Conservation (phyloP, 306 rosid genomes). For the Amphicarpaea edgeworthii region DNA sequence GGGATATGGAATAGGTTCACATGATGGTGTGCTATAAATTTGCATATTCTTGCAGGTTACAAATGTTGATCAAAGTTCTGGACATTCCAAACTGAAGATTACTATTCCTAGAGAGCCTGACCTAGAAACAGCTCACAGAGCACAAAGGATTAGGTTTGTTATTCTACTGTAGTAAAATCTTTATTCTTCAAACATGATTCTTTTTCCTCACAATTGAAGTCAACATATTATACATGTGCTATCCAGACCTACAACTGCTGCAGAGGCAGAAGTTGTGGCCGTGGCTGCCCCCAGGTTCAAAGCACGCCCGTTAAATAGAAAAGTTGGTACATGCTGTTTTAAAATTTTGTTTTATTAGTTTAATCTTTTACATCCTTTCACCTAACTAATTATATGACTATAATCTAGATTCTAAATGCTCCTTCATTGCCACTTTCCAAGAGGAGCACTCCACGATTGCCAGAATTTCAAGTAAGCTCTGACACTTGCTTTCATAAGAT, state of each 20-base stretch:
- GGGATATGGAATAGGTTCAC: conserved; percentile 32
- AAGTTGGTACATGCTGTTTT: conserved; percentile 65
- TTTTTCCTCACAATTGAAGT: conserved; percentile 30
- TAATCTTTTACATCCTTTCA: conserved; percentile 35
- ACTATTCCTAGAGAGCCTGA: conserved; percentile 93
- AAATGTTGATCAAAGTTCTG: conserved; percentile 58
- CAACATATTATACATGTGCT: conserved; percentile 27
- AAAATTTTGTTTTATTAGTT: conserved; percentile 32
- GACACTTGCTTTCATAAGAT: conserved; percentile 13
- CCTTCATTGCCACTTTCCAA: conserved; percentile 78
- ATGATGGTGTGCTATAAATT: conserved; percentile 25
- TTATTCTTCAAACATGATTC: conserved; percentile 19
- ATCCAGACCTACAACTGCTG: conserved; percentile 68
- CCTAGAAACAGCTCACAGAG: conserved; percentile 84
- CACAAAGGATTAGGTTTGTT: conserved; percentile 81
- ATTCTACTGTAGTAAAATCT: conserved; percentile 35
- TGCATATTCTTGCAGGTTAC: conserved; percentile 64
- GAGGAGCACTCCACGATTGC: conserved; percentile 82
- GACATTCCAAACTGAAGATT: conserved; percentile 65
- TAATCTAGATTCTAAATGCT: conserved; percentile 81
- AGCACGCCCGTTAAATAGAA: conserved; percentile 94
- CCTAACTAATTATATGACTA: conserved; percentile 37
- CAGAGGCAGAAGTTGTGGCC: conserved; percentile 58
- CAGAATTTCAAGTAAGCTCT: conserved; percentile 88
- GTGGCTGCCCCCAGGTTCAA: conserved; percentile 65